Percentiles rank a stretch among this genome's conserved stretches.
Evolutionary conservation across 140 eudicot genomes (phyloP).

Genomic region (Oenanthe javanica): DNA sequence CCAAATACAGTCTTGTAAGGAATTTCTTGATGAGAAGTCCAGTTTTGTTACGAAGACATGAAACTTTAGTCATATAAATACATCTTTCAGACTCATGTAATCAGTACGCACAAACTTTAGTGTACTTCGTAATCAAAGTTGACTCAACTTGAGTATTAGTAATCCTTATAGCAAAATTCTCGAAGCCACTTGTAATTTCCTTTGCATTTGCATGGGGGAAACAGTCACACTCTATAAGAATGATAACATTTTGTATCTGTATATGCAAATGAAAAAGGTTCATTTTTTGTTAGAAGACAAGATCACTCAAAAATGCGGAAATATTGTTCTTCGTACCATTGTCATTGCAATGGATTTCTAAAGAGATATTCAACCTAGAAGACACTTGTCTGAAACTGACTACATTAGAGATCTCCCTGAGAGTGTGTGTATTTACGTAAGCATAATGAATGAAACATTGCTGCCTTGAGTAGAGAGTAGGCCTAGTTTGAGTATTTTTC

Average conservation of each 20-base stretch:
- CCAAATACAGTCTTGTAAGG: neutral
- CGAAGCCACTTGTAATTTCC: neutral
- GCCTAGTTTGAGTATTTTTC: neutral
- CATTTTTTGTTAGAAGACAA: neutral
- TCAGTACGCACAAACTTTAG: neutral
- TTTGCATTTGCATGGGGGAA: neutral
- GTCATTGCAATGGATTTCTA: neutral
- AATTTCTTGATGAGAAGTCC: neutral
- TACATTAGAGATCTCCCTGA: neutral
- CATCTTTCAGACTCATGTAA: neutral
- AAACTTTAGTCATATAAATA: neutral
- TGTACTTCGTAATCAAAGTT: neutral
- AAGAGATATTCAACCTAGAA: no score
- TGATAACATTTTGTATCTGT: neutral
- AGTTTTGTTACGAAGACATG: constrained; percentile 6
- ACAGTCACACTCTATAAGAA: neutral
- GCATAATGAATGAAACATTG: neutral
- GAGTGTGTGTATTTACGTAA: neutral
- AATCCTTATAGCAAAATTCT: neutral
- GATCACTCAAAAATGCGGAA: neutral
- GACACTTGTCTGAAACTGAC: neutral
- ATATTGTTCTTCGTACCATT: neutral
- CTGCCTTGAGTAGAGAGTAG: neutral
- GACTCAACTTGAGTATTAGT: neutral
- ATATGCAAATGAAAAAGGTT: neutral